These are phyloP conservation scores for Sporothrix dimorphospora DNA, from an alignment of 2,329 filamentous ascomycete genomes.

Conservation along the genomic window DNA sequence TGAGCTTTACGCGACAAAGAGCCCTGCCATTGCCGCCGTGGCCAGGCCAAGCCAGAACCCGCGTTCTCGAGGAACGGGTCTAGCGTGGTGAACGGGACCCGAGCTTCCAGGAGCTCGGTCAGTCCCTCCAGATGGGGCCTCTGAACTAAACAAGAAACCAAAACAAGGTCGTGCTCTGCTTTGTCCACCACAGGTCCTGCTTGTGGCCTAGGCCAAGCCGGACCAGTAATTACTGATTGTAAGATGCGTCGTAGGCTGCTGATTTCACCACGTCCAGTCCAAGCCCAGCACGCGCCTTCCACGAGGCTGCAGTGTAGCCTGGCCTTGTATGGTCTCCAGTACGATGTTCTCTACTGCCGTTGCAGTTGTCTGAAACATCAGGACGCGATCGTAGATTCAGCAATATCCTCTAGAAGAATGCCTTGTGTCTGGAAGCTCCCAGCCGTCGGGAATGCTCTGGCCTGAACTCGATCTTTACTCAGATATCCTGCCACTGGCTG, in stretches of 20 bases:
- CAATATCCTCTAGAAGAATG: not conserved
- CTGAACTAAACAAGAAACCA: not conserved
- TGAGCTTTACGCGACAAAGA: not conserved
- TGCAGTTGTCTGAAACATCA: not conserved
- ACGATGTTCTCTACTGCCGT: too few relatives aligned
- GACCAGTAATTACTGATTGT: not conserved
- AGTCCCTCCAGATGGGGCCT: not conserved
- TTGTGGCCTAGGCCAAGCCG: not conserved
- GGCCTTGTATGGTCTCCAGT: not conserved
- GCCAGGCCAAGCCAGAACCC: not conserved
- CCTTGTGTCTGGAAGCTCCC: not conserved
- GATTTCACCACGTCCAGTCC: not conserved
- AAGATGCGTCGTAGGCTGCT: not conserved
- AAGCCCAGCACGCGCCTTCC: not conserved
- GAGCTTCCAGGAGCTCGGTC: not conserved
- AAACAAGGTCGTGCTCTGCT: not conserved
- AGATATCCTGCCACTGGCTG: too few relatives aligned
- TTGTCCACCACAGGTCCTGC: constrained; percentile 5
- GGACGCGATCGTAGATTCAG: too few relatives aligned
- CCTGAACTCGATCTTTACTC: not conserved
- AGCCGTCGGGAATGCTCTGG: not conserved
- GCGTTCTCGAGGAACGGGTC: not conserved
- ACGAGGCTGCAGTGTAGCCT: not conserved
- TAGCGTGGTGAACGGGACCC: not conserved
- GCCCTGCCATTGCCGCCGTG: not conserved